Conservation (phyloP, 768 basidiomycete species). For the Tricholoma saponaceum region DNA sequence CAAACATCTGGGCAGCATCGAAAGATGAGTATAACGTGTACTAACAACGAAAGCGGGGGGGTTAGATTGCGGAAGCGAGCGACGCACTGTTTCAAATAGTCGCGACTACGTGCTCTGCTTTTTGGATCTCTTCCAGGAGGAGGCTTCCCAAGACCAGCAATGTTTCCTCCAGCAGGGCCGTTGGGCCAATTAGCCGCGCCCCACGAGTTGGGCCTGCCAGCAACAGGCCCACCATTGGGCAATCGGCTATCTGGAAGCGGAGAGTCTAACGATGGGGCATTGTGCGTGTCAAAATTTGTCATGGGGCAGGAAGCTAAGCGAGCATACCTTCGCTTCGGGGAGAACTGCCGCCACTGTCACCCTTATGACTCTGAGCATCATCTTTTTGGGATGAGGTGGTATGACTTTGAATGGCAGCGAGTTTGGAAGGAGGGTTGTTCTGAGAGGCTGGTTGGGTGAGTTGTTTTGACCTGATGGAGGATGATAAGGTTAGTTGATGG, state of each 20-base stretch:
- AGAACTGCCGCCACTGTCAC: constrained; percentile 77
- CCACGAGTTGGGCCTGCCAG: constrained; percentile 55
- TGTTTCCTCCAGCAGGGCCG: constrained; percentile 38
- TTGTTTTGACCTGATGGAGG: constrained; percentile 67
- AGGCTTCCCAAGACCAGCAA: constrained; percentile 59
- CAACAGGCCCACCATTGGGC: constrained; percentile 53
- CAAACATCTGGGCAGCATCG: constrained; percentile 59
- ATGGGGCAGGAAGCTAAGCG: constrained; percentile 5
- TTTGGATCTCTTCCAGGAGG: constrained; percentile 90
- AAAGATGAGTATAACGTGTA: constrained; percentile 8
- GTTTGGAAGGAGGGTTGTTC: constrained; percentile 62
- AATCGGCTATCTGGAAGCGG: constrained; percentile 67
- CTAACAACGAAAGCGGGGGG: constrained; percentile 4
- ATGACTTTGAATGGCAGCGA: constrained; percentile 56
- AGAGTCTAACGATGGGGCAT: constrained; percentile 46
- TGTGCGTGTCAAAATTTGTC: constrained; percentile 5
- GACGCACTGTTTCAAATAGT: constrained; percentile 94
- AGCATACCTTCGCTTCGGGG: constrained; percentile 77
- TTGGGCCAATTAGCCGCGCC: constrained; percentile 45
- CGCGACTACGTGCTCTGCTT: constrained; percentile 88
- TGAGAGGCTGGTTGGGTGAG: constrained; percentile 56
- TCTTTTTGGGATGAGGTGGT: constrained; percentile 58
- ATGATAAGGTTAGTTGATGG: not conserved
- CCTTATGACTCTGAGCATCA: constrained; percentile 68
- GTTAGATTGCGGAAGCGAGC: not conserved